A percentile compares a stretch with the other conserved stretches of the same genome.
phyloP scores from a whole-genome alignment of 257 asterid species.

The Agastache rugosa region DNA sequence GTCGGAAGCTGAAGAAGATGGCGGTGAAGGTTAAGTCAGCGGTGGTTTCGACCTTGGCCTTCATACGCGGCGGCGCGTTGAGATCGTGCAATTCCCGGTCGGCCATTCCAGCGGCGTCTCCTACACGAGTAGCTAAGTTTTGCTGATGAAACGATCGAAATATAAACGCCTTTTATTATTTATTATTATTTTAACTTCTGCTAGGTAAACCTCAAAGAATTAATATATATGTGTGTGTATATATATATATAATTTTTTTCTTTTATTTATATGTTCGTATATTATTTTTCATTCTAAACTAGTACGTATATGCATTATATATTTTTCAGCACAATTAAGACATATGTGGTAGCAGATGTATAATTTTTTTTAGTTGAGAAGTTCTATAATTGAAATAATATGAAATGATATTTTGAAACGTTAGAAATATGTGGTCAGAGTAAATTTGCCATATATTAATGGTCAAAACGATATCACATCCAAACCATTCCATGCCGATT shows the following conservation, averaged over 20 bases:
- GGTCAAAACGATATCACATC: not conserved
- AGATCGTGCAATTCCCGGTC: constrained; percentile 48
- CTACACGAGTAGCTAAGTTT: constrained; percentile 42
- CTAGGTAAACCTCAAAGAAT: no score
- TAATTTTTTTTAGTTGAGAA: not conserved
- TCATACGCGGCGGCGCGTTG: constrained; percentile 46
- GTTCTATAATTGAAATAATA: not conserved
- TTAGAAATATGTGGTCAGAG: not conserved
- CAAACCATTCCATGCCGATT: not conserved
- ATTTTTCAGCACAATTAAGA: not conserved
- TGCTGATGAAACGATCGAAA: constrained; percentile 24
- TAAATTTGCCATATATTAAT: not conserved
- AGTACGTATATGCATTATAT: no score
- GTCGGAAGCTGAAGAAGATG: constrained; percentile 48
- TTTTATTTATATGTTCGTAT: no score
- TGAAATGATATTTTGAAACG: not conserved
- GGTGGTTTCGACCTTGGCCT: constrained; percentile 44
- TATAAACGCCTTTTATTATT: no score
- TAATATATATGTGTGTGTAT: no score
- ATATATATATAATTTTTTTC: no score
- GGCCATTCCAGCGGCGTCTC: constrained; percentile 46
- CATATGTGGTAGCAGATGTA: not conserved
- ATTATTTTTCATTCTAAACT: no score
- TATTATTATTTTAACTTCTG: no score
- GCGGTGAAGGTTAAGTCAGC: constrained; percentile 47